A percentile compares a stretch with the other conserved stretches of the same genome.
Evolutionary conservation across 202 grass and related monocot species (phyloP).

Genomic region (Setaria italica): DNA sequence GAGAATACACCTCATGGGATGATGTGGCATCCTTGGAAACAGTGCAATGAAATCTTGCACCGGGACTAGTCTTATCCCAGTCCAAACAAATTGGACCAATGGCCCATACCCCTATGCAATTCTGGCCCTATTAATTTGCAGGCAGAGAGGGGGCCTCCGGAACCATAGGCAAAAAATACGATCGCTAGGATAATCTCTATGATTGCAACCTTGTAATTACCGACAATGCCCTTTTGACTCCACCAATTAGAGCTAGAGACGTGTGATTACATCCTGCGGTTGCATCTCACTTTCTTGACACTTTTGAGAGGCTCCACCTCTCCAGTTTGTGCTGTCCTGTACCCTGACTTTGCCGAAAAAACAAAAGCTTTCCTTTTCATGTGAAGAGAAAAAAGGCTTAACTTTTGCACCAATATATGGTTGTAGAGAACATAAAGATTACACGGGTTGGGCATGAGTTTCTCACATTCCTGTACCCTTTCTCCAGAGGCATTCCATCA

Average conservation of each 20-base stretch:
- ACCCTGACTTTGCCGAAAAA: not conserved
- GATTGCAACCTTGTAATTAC: not conserved
- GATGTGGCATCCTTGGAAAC: too few relatives aligned
- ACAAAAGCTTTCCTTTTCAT: not conserved
- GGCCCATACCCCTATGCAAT: too few relatives aligned
- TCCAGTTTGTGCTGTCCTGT: not conserved
- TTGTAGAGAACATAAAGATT: not conserved
- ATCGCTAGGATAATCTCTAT: not conserved
- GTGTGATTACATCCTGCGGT: not conserved
- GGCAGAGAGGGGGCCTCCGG: too few relatives aligned
- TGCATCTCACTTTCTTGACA: not conserved
- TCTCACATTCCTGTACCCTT: slow-evolving; percentile 24
- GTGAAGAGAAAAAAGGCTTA: not conserved
- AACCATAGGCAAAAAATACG: not conserved
- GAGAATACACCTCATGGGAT: too few relatives aligned
- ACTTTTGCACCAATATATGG: not conserved
- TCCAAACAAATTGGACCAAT: too few relatives aligned
- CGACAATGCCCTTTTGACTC: not conserved
- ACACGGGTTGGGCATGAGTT: not conserved
- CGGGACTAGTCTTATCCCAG: too few relatives aligned
- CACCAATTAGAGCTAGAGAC: not conserved
- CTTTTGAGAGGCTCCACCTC: not conserved
- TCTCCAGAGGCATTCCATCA: slow-evolving; percentile 26
- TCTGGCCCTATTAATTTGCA: too few relatives aligned
- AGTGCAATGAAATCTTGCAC: too few relatives aligned